A percentile compares a stretch with the other conserved stretches of the same genome.
Conservation (phyloP, 352 stramenopile species). For the Phytophthora chlamydospora region DNA sequence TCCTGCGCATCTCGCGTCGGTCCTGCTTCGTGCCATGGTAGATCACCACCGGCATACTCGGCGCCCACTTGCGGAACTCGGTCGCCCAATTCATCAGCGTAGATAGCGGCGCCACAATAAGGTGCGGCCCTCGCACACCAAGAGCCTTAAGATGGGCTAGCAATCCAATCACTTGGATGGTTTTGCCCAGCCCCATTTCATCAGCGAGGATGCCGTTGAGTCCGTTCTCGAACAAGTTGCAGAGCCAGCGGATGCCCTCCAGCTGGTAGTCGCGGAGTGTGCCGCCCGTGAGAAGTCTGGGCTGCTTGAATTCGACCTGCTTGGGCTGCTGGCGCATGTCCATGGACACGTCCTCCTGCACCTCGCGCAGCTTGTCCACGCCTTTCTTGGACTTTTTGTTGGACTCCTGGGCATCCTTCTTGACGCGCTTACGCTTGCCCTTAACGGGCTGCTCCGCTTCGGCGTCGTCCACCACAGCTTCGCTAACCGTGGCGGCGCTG, state of each 20-base stretch:
- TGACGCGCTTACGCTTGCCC: conserved; percentile 58
- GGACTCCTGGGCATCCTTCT: conserved; percentile 9
- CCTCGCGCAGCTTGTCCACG: conserved; percentile 73
- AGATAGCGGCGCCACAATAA: conserved; percentile 98
- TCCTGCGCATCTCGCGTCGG: conserved; percentile 53
- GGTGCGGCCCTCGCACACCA: conserved; percentile 92
- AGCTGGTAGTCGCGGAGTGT: conserved; percentile 95
- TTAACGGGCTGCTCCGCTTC: conserved; percentile 27
- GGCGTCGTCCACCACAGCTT: conserved; percentile 20
- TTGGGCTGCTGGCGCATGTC: conserved; percentile 44
- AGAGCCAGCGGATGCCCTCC: conserved; percentile 97
- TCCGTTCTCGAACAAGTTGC: conserved; percentile 97
- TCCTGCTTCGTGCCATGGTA: conserved; percentile 94
- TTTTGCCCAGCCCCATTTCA: conserved; percentile 93
- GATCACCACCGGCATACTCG: conserved; percentile 95
- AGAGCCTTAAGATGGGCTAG: conserved; percentile 93
- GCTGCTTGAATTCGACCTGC: conserved; percentile 69
- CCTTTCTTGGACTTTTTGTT: conserved; percentile 51
- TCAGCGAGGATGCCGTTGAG: conserved; percentile 93
- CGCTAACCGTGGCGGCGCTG: conserved; percentile 52
- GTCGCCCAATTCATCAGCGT: conserved; percentile 98
- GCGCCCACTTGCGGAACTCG: conserved; percentile 82
- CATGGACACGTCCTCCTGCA: conserved; percentile 58
- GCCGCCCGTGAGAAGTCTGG: conserved; percentile 77
- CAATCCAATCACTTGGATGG: conserved; percentile 93